Conservation (phyloP, 768 basidiomycete genomes). For the Boletus reticulatus region DNA sequence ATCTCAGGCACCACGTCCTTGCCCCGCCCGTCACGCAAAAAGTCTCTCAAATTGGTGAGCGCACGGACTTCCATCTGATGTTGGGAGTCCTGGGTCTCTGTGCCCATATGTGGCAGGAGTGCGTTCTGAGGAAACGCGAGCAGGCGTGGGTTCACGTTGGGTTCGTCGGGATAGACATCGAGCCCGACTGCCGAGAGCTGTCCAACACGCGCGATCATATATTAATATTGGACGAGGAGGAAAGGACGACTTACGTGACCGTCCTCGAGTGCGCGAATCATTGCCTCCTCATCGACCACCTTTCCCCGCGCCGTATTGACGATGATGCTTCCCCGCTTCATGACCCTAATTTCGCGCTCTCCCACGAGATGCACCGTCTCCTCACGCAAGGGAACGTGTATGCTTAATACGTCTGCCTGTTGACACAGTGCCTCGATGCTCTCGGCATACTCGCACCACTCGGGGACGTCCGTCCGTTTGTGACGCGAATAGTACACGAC, state of each 20-base stretch:
- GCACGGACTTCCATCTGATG: slow-evolving; percentile 85
- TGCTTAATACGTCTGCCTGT: slow-evolving; percentile 77
- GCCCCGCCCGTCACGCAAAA: slow-evolving; percentile 59
- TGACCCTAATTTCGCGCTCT: slow-evolving; percentile 68
- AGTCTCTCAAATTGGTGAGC: slow-evolving; percentile 73
- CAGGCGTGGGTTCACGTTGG: slow-evolving; percentile 72
- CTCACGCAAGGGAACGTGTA: slow-evolving; percentile 77
- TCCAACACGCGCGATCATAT: slow-evolving; percentile 21
- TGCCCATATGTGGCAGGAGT: slow-evolving; percentile 91
- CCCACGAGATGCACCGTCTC: slow-evolving; percentile 75
- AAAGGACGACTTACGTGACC: slow-evolving; percentile 33
- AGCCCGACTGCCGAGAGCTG: slow-evolving; percentile 54
- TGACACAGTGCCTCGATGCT: slow-evolving; percentile 60
- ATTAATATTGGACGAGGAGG: no score
- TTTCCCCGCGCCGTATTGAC: slow-evolving; percentile 92
- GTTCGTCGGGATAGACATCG: slow-evolving; percentile 87
- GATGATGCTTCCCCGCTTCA: slow-evolving; percentile 77
- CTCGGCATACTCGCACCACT: slow-evolving; percentile 77
- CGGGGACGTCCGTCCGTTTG: slow-evolving; percentile 54
- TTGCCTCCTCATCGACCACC: slow-evolving; percentile 82
- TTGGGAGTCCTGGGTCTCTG: slow-evolving; percentile 79
- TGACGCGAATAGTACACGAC: slow-evolving; percentile 76
- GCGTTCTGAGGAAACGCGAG: slow-evolving; percentile 81
- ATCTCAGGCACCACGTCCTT: slow-evolving; percentile 66
- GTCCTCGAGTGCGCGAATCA: slow-evolving; percentile 81